Base-by-base conservation (phyloP, 805 yeast genomes). In the Saturnispora ahearnii region DNA sequence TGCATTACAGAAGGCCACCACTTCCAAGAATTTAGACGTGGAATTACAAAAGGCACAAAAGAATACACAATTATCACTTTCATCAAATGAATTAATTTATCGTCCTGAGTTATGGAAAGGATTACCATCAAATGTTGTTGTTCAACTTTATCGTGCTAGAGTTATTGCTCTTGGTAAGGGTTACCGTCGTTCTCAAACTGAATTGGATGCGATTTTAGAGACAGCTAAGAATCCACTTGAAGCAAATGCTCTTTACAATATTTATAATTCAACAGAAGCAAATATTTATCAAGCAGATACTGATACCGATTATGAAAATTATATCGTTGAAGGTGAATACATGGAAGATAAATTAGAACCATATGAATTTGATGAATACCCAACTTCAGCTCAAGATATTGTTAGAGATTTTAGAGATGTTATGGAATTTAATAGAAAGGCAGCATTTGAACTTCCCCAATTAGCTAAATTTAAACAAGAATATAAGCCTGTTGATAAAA, bases 401-500 rank as follows among this genome's bases (percentile, higher is more conserved):
- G 76, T 83, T 32, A 78, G 79, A 50, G 83, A 79, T 55, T 86
- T 81, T 59, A 77, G 97, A 61, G 83, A 79, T 55, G 81, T 78
- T 57, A 81, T 95, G 57, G 79, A 84, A 55, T 80, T 82, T 59
- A 82, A 82, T 61, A 77, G 97, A 59, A 73, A 87, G 41, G 87
- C 95, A 10, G 96, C 97, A 0, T 91, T 84, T 68, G 98, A 91
- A 64, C 76, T 91, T 73, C 99, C 99, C 6, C 76, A 80, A 50
- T 73, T 93, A 55, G 81, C 82, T 40, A 81, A 87, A 64, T 85
- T 74, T 63, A 82, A 91, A 57, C 80, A 84, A 65, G 74, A 73
- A 52, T 90, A 86, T 69, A 64, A 60, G 32, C 82, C 82, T 21
- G 71, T 72, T 12, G 56, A 72, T 5, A 56, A 57, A 10, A 62